These are phyloP conservation scores for Cynara cardunculus DNA, from an alignment of 129 eudicot species.

Conservation along the genomic window DNA sequence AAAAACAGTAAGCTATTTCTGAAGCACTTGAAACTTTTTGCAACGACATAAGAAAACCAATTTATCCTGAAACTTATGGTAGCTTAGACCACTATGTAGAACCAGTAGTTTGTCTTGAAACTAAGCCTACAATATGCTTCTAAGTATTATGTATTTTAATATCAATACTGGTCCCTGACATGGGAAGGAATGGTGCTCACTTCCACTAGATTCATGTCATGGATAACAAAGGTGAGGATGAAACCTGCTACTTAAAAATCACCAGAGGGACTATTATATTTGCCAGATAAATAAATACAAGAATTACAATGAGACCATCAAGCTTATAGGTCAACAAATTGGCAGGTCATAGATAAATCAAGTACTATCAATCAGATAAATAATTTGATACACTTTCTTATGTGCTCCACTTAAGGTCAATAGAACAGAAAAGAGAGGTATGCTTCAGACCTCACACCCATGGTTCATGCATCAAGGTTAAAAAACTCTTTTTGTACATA, in stretches of 20 bases:
- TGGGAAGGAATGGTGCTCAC: too few species aligned
- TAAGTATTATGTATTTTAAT: too few species aligned
- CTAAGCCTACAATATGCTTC: background rate
- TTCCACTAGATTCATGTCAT: too few species aligned
- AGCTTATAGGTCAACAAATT: constrained; percentile 1
- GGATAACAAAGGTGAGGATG: background rate
- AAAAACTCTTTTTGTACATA: background rate
- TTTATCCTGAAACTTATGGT: background rate
- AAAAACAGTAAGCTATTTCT: background rate
- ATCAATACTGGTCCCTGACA: too few species aligned
- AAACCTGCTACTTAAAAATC: background rate
- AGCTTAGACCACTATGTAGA: background rate
- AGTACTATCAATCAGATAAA: background rate
- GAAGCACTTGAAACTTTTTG: background rate
- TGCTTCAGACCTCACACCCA: background rate
- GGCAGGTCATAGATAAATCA: background rate
- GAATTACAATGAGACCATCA: background rate
- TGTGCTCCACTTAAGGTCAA: background rate
- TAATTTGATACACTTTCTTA: background rate
- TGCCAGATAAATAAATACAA: background rate
- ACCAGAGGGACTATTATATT: background rate
- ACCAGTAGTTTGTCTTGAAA: too few species aligned
- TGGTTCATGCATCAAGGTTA: background rate
- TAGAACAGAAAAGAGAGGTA: background rate
- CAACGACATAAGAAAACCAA: background rate